Conservation (phyloP, 1,284 basidiomycete species). For the Stygiomarasmius scandens region DNA sequence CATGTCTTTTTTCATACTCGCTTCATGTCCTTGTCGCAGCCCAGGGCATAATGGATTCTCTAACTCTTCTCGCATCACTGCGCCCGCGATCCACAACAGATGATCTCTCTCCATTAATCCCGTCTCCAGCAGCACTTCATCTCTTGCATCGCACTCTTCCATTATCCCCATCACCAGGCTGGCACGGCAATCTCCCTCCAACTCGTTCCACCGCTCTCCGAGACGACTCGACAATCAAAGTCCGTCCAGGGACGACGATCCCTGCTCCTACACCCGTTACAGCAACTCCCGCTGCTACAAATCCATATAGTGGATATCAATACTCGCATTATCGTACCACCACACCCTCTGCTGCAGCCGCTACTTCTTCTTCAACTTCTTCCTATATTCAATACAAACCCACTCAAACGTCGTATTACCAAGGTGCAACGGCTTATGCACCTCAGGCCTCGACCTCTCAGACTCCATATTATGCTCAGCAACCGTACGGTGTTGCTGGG, state of each 20-base stretch:
- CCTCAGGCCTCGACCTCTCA: constrained; percentile 7
- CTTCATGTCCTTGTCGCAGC: constrained; percentile 36
- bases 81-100: constrained; percentile 58
- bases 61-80: constrained; percentile 67
- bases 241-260: constrained; percentile 41
- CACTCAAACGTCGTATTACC: constrained; percentile 12
- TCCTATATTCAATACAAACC: constrained; percentile 15
- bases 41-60: constrained; percentile 69
- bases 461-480: constrained; percentile 30
- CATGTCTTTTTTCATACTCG: constrained; percentile 16
- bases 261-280: constrained; percentile 25
- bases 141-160: constrained; percentile 72
- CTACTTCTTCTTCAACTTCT: constrained; percentile 20
- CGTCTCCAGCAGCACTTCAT: constrained; percentile 61
- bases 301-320: constrained; percentile 28
- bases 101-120: constrained; percentile 51
- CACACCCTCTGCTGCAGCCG: constrained; percentile 19
- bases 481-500: constrained; percentile 24
- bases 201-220: constrained; percentile 59
- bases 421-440: not conserved
- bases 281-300: constrained; percentile 29
- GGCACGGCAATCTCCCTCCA: constrained; percentile 74
- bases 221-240: constrained; percentile 74
- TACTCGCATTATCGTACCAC: constrained; percentile 30
- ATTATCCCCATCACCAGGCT: constrained; percentile 58